Evolutionary conservation across 1,139 yeast genomes (phyloP), one percentile per base, ranked within the genome.

Genomic region (Diutina siamensis): DNA sequence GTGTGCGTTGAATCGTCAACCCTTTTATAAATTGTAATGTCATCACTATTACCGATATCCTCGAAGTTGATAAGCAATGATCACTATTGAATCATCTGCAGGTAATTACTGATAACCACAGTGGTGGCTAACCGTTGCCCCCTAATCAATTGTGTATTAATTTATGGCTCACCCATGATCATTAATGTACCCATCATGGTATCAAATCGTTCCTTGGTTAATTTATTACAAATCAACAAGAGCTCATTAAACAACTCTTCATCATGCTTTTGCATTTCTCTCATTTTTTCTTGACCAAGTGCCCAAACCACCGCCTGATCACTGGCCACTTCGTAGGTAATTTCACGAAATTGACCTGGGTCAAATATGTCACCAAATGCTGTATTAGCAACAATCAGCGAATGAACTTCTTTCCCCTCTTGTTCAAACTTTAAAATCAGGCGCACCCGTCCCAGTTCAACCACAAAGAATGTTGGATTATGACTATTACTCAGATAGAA

Each of bases 361-460:
- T 61, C 68, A 28, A 62, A 62, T 44, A 82, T 62, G 58, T 83
- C 88, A 2, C 98, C 98, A 61, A 88, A 85, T 3, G 94, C 81
- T 0, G 97, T 88, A 51, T 88, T 78, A n/a, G 96, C 94, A 32
- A 92, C 72, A 48, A 89, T 76, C 17, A 87, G 81, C 50, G 92
- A 92, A 48, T 74, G 76, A 34, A 89, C 71, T 41, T 74, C 76
- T 3, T 84, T 74, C 52, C 72, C 72, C 52, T 73, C 70, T 53
- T 71, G 60, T 51, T 72, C 71, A 71, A 77, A 56, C 64, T 71
- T 62, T 67, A 80, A 51, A 58, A 65, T 75, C 2, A 86, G 78
- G 40, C 83, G 74, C 40, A 92, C 68, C 36, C 86, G 69, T 1
- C 98, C 98, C 1, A 80, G 69, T 55, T 89, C 97, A 18, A 92